Base-by-base conservation (phyloP, 768 basidiomycete genomes). In the Aureoboletus auriporus region DNA sequence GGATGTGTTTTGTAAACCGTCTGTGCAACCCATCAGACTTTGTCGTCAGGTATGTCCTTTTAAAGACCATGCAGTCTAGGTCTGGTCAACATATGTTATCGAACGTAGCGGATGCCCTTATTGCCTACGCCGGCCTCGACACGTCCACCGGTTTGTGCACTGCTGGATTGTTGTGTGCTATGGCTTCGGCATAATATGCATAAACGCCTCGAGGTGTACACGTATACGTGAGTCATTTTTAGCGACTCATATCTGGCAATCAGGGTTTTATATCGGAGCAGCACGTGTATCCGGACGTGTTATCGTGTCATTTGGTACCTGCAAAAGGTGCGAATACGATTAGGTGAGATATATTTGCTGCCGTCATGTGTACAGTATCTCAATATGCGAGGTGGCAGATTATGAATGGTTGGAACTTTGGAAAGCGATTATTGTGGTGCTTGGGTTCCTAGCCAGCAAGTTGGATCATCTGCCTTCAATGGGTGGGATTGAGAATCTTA, bases 101-200 rank as follows among this genome's bases (percentile, higher is more conserved):
- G 34, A 43, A 41, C 28, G 34, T 39, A 82, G 83, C 75, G 78
- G 50, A 45, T 74, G 23, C 85, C 85, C 10, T 57, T 71, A 12
- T 68, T 86, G 35, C 75, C 82, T 1, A 46, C 62, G 10, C 58
- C 71, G 8, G 58, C 62, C 1, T 46, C 70, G 5, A 65, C 70
- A 8, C 69, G 75, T 42, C 70, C 80, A 1, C 75, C 76, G 1
- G 52, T 83, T 23, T 82, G 80, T 55, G 76, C 82, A 4, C 47
- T 86, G 20, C 58, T 87, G n/a, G 84, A 87, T 60, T 84, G 80
- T 48, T 83, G 80, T 54, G 71, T 83, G 6, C 69, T 87, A 12
- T 87, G 83, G 83, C 62, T 86, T 26, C 78, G 82, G 14, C 84
- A 88, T 54, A 86, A 85, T 58, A 65, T 87, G 28, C 81, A 85